Percentiles rank a stretch among this genome's conserved stretches.
These are phyloP conservation scores for Fomitopsis pulvina DNA, from an alignment of 768 basidiomycete genomes.

Conservation along the genomic window DNA sequence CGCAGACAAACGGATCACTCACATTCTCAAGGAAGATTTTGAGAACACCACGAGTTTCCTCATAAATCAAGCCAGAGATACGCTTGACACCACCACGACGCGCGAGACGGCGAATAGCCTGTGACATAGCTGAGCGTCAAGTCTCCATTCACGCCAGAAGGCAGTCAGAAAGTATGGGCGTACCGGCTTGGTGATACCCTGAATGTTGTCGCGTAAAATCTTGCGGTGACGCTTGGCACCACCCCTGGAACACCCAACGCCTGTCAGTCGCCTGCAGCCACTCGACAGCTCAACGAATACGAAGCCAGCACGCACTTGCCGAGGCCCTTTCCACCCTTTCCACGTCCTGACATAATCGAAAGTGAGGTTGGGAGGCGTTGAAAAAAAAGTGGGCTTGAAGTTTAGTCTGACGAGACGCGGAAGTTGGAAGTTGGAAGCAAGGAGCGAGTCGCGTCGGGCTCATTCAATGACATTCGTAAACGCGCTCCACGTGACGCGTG, in stretches of 20 bases:
- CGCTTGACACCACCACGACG: constrained; percentile 65
- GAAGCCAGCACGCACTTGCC: constrained; percentile 18
- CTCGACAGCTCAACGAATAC: constrained; percentile 29
- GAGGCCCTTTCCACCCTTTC: constrained; percentile 67
- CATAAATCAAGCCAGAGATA: constrained; percentile 54
- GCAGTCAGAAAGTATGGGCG: constrained; percentile 9
- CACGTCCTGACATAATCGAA: constrained; percentile 62
- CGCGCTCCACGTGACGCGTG: no score
- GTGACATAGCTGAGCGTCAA: constrained; percentile 21
- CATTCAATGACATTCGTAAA: no score
- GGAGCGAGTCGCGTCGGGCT: no score
- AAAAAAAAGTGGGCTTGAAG: not conserved
- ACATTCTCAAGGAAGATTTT: constrained; percentile 56
- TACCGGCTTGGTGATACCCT: constrained; percentile 67
- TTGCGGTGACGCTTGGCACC: constrained; percentile 77
- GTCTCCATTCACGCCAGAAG: not conserved
- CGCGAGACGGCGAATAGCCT: constrained; percentile 43
- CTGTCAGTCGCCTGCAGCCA: not conserved
- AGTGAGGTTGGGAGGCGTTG: not conserved
- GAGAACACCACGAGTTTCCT: constrained; percentile 60
- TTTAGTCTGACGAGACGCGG: no score
- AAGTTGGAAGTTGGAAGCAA: no score
- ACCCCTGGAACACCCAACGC: constrained; percentile 45
- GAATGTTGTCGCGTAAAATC: constrained; percentile 78
- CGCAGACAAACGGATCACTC: constrained; percentile 8